Evolutionary conservation across 768 basidiomycete genomes (phyloP).

Genomic region (Lanmaoa pseudosensibilis): DNA sequence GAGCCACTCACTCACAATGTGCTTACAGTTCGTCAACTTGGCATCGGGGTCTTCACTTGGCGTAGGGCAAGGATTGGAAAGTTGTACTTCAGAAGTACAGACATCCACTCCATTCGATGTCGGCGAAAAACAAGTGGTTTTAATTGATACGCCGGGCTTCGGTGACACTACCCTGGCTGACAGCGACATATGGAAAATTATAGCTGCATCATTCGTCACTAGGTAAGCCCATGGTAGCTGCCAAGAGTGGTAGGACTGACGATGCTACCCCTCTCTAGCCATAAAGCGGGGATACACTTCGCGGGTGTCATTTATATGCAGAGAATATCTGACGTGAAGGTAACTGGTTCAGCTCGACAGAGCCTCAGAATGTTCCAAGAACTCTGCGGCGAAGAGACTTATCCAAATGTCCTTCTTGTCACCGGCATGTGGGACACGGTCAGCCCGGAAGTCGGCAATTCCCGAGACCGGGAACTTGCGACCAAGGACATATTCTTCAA

Average conservation of each 20-base stretch:
- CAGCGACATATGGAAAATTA: conserved; percentile 49
- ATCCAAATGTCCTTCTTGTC: conserved; percentile 48
- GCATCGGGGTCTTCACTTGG: conserved; percentile 29
- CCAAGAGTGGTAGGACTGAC: background rate
- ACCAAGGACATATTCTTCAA: conserved; percentile 50
- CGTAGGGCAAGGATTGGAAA: conserved; percentile 35
- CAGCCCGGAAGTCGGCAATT: conserved; percentile 31
- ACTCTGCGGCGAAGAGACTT: conserved; percentile 49
- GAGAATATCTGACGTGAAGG: conserved; percentile 48
- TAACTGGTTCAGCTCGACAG: conserved; percentile 46
- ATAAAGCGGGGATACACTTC: conserved; percentile 32
- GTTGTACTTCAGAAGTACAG: conserved; percentile 36
- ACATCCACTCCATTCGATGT: conserved; percentile 24
- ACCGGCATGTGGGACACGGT: conserved; percentile 54
- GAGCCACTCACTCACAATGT: background rate
- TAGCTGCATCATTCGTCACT: conserved; percentile 39
- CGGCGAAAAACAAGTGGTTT: conserved; percentile 37
- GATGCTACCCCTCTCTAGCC: conserved; percentile 8
- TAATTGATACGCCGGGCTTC: conserved; percentile 67
- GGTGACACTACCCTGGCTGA: conserved; percentile 53
- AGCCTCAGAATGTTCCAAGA: conserved; percentile 52
- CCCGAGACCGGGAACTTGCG: conserved; percentile 45
- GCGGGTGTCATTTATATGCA: conserved; percentile 54
- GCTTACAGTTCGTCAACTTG: conserved; percentile 36
- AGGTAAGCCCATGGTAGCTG: conserved; percentile 17